phyloP scores from a whole-genome alignment of 176 grass and related monocot genomes.

The Triticum timopheevii region DNA sequence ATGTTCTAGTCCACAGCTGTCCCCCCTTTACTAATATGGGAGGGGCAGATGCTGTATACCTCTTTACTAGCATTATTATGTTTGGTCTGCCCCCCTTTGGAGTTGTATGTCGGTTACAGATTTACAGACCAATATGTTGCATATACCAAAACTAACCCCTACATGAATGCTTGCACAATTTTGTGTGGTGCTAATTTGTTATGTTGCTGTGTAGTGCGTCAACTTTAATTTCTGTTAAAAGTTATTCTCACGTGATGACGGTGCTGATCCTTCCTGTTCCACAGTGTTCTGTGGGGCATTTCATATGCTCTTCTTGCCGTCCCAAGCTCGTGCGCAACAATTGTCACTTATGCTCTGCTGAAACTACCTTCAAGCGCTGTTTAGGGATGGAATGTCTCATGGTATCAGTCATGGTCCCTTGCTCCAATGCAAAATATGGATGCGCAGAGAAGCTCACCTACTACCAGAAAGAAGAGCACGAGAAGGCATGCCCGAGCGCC shows the following conservation, averaged over 20 bases:
- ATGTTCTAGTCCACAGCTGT: background rate
- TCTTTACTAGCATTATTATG: background rate
- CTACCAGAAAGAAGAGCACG: background rate
- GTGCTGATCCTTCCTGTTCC: background rate
- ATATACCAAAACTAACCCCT: too few species aligned
- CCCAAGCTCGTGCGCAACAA: background rate
- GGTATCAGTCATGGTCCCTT: background rate
- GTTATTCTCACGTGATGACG: background rate
- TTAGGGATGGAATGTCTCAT: background rate
- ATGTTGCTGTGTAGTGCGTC: background rate
- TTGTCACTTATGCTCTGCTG: background rate
- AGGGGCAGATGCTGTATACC: background rate
- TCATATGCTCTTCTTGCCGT: background rate
- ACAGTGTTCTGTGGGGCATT: background rate
- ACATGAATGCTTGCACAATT: background rate
- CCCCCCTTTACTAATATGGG: background rate
- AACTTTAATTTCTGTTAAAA: background rate
- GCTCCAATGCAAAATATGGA: background rate
- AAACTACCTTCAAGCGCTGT: background rate
- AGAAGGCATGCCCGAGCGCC: background rate
- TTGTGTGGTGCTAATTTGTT: background rate
- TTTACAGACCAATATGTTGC: background rate
- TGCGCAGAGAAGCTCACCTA: background rate
- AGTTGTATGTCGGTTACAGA: too few species aligned
- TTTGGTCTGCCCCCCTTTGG: too few species aligned